Percentiles rank a stretch among this genome's conserved stretches.
Conservation (phyloP, 805 yeast genomes). For the Hanseniaspora valbyensis region DNA sequence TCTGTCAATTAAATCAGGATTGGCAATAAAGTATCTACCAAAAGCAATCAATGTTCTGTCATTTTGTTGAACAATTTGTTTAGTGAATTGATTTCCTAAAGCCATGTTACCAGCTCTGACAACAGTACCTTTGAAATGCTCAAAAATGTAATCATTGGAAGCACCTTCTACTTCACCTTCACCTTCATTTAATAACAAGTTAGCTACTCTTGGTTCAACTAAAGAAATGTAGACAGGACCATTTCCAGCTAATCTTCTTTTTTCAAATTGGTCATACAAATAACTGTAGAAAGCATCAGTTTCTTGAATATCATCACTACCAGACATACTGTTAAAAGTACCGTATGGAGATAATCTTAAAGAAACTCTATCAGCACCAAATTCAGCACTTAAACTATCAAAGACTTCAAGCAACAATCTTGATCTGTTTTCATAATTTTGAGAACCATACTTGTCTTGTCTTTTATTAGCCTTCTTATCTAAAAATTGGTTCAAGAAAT, state of each 20-base stretch:
- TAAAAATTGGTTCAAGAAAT: constrained; percentile 46
- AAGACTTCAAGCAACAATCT: constrained; percentile 38
- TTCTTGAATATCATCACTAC: constrained; percentile 30
- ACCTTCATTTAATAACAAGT: too few species aligned
- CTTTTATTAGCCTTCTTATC: constrained; percentile 36
- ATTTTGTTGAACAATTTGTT: not conserved
- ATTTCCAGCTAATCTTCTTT: not conserved
- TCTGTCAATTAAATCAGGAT: not conserved
- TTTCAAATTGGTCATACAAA: constrained; percentile 32
- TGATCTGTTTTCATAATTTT: constrained; percentile 40
- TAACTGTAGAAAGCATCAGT: constrained; percentile 35
- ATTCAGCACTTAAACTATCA: constrained; percentile 38
- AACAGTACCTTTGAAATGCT: not conserved
- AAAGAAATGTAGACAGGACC: not conserved
- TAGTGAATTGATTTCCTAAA: not conserved
- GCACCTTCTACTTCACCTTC: constrained; percentile 16
- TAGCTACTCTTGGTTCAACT: constrained; percentile 41
- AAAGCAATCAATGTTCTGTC: not conserved
- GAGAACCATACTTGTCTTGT: constrained; percentile 44
- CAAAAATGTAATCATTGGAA: not conserved
- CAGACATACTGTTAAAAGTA: constrained; percentile 32
- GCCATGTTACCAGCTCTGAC: not conserved
- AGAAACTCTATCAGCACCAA: constrained; percentile 43
- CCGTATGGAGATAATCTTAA: constrained; percentile 42
- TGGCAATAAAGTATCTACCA: not conserved